Percentiles rank a stretch among this genome's conserved stretches.
phyloP scores from a whole-genome alignment of 176 grass and related monocot species.

The maize (Zea mays) region Zm-B73-REFERENCE-NAM-5.0 NC_050097.1:223158001-223158500 shows the following conservation, averaged over 20 bases:
- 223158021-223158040: no score
- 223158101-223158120: no score
- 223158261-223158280: conserved; percentile 66
- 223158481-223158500: conserved; percentile 73
- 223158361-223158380: not conserved
- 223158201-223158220: conserved; percentile 5
- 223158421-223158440: conserved; percentile 23
- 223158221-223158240: conserved; percentile 42
- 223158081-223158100: no score
- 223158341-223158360: conserved; percentile 21
- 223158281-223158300: conserved; percentile 42
- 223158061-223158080: no score
- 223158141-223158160: not conserved
- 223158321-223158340: not conserved
- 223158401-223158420: conserved; percentile 24
- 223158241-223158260: conserved; percentile 80
- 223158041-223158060: no score
- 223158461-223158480: conserved; percentile 30
- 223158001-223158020: no score
- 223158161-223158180: not conserved
- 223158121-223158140: not conserved
- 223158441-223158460: conserved; percentile 29
- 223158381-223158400: not conserved
- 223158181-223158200: not conserved
- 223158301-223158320: conserved; percentile 2